phyloP scores from a whole-genome alignment of 1,284 basidiomycete genomes.

The Microbotryum lychnidis-dioicae region DNA sequence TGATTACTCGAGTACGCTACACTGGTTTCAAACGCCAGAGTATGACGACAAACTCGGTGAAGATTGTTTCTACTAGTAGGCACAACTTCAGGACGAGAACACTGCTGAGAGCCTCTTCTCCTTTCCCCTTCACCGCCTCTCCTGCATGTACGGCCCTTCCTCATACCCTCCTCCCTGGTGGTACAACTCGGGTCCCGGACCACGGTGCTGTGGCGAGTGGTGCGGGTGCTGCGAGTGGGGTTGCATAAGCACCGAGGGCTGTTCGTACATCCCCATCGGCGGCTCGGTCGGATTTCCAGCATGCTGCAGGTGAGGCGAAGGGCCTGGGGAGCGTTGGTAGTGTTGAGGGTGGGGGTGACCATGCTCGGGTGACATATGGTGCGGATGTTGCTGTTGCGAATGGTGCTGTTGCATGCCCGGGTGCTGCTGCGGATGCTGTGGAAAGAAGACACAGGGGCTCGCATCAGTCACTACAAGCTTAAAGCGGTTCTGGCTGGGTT shows the following conservation, averaged over 20 bases:
- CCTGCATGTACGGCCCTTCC: neutral
- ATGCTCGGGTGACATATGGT: neutral
- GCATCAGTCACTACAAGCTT: too few species aligned
- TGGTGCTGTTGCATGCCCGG: neutral
- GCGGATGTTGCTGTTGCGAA: neutral
- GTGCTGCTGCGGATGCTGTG: neutral
- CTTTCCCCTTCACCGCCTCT: too few species aligned
- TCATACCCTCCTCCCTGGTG: neutral
- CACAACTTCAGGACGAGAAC: too few species aligned
- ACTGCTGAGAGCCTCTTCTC: too few species aligned
- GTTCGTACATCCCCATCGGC: neutral
- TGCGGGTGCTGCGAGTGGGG: neutral
- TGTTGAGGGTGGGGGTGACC: neutral
- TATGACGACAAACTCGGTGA: too few species aligned
- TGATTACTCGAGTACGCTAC: too few species aligned
- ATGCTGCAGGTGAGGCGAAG: neutral
- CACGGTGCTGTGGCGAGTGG: too few species aligned
- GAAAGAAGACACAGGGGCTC: neutral
- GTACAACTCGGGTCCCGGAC: too few species aligned
- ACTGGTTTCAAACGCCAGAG: too few species aligned
- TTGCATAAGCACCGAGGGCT: neutral
- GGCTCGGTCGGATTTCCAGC: neutral
- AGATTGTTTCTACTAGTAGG: too few species aligned
- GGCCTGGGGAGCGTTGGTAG: neutral
- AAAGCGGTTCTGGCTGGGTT: too few species aligned